Evolutionary conservation across 371 early-diverging fungal genomes (phyloP), one percentile per base, ranked within the genome.

Genomic region (Massospora cicadina): DNA sequence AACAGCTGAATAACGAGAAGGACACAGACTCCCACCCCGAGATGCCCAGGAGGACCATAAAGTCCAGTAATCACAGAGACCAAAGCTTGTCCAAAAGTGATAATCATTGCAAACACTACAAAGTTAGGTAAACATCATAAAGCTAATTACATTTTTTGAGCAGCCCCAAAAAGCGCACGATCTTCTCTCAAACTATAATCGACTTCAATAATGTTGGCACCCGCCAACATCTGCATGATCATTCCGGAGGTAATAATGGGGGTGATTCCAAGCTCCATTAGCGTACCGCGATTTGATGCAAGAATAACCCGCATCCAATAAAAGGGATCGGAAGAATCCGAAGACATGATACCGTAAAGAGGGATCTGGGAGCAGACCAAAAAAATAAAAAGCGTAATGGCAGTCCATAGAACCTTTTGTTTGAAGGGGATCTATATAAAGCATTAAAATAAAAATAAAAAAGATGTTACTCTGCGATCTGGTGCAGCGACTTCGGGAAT

Each of bases 251-350:
- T 98, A 61, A 99, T 88, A 71, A 99, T 95, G 29, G 99, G 99
- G 27, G 96, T 90, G 67, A 99, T 95, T 76, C 99, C 99, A 69
- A 99, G 80, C 81, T 99, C 99, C 98, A 98, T 99, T 29, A 99
- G 81, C 25, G 99, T 99, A 71, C 99, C 99, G 71, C 99, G 85
- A 81, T 97, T 99, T 55, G 96, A 93, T 55, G 99, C 99, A 70
- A 99, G 84, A 75, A 99, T 98, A 60, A 93, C 93, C 77, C 99
- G 90, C 85, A 99, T 86, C 98, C 98, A 99, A 81, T 93, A 98
- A 68, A 99, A 82, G 33, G 99, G 99, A 78, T 97, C 97, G 33
- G 94, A 88, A 13, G 92, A 90, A 71, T 98, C 95, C 10, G 89
- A 90, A 55, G 95, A 94, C 87, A 97, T 91, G 75, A 99, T 99